Base-by-base conservation (phyloP, 2,329 filamentous ascomycete species). In the Epichloe festucae region DNA sequence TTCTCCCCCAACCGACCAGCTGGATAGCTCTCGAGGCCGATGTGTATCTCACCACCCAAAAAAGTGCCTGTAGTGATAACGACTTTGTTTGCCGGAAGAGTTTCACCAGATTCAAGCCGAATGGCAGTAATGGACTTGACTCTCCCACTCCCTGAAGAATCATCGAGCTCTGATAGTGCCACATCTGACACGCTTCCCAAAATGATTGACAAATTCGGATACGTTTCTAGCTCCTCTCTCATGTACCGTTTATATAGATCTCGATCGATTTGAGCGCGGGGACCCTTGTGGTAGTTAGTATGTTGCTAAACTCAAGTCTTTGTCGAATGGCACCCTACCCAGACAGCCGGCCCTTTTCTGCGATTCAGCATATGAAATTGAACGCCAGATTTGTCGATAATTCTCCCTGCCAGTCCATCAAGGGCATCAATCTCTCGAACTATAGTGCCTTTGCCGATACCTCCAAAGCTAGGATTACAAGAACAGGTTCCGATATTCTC, bases 371-470 rank as follows among this genome's bases (percentile, higher is more conserved):
- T 77, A 56, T 87, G 83, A 67, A 97, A 98, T 65, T 96, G 91
- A n/a, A 96, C 80, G 5, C 89, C 93, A 3, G 93, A 86, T 65
- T 93, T 91, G 70, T 98, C 93, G 53, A 95, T 89, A 21, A 96
- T 84, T 38, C 88, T 79, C 0, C 89, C 90, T 0, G 89, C 85
- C 19, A 98, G 73, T 0, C 93, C 93, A 63, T 97, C 93, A 54
- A 98, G 75, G 0, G 93, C 93, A 71, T 98, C 93, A 35, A 98
- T 84, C 68, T 98, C 93, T 42, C 91, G 84, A 48, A 98, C 74
- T 73, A 98, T 96, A 10, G 88, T 97, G 15, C 93, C 93, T 66
- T 98, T 98, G 44, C 93, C 93, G 59, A 98, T 97, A n/a, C 93
- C 93, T 40, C 93, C 93, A 63, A 98, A 95, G 57, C 89, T 95